phyloP scores from a whole-genome alignment of 2,329 filamentous ascomycete genomes.

The Verticillium nubilum region DNA sequence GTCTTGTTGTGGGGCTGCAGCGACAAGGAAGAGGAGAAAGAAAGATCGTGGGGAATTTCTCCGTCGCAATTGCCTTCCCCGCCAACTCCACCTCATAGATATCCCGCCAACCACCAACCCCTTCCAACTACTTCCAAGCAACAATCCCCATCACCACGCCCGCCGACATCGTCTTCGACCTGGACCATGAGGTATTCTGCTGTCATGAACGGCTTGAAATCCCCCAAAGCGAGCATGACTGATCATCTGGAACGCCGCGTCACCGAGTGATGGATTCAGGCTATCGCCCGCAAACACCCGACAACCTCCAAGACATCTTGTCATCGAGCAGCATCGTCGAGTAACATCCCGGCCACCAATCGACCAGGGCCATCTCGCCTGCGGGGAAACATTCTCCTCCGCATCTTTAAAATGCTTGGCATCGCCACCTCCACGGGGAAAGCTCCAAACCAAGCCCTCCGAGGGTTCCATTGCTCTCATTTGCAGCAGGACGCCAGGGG shows the following conservation, averaged over 20 bases:
- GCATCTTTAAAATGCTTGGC: not conserved
- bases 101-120: conserved; percentile 1
- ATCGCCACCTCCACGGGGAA: not conserved
- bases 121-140: not conserved
- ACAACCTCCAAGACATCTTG: no score
- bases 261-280: not conserved
- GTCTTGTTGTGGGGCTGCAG: not conserved
- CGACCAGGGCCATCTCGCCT: not conserved
- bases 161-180: not conserved
- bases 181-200: not conserved
- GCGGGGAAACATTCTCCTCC: not conserved
- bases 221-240: not conserved
- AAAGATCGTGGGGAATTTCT: not conserved
- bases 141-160: not conserved
- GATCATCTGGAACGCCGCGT: not conserved
- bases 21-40: not conserved
- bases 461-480: not conserved
- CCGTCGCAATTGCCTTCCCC: not conserved
- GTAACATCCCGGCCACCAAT: not conserved
- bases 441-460: not conserved
- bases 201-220: not conserved
- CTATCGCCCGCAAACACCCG: no score
- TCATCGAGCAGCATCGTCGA: not conserved
- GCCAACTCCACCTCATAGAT: not conserved
- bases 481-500: not conserved